Evolutionary conservation across 768 basidiomycete genomes (phyloP), one percentile per base, ranked within the genome.

Genomic region (Leccinum subtestaceum): DNA sequence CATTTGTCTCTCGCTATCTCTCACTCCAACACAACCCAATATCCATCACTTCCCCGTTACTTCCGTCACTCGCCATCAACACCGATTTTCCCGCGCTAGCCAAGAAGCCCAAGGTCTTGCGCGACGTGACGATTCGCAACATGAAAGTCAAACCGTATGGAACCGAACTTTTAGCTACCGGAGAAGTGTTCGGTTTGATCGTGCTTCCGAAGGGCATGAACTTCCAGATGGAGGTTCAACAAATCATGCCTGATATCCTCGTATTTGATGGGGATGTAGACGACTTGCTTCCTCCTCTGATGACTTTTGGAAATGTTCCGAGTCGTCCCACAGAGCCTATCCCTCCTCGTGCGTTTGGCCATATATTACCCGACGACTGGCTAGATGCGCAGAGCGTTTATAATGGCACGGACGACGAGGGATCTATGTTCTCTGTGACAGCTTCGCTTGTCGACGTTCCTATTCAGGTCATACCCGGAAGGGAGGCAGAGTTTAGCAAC

Each of bases 401-500:
- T n/a, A 72, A 76, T 5, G 66, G 75, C 13, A 74, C 73, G 29
- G 81, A 76, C 52, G 80, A 73, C 15, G 80, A 81, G 19, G 88
- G 85, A 5, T 77, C 82, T 1, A 74, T 78, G 4, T 85, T 85
- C 61, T 74, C 75, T 0, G 82, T 94, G 11, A 78, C 80, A 0
- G 89, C 92, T 8, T 78, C 79, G 62, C 81, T 93, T 50, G 77
- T 80, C 2, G 88, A 93, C 63, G 86, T 91, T 11, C 90, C 91
- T 12, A 73, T 94, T 31, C 75, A 91, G 57, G 88, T 93, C 10
- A 75, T 94, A 0, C 89, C 91, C 0, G 90, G 91, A 6, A 81
- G 92, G 46, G 81, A 91, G 70, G 84, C 80, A 60, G 82, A 88
- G 65, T 92, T 94, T 62, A 84, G 87, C 60, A 77, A 79, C 55